Evolutionary conservation across 2,329 filamentous ascomycete genomes (phyloP), one percentile per base, ranked within the genome.

Genomic region (Clarireedia paspali): DNA sequence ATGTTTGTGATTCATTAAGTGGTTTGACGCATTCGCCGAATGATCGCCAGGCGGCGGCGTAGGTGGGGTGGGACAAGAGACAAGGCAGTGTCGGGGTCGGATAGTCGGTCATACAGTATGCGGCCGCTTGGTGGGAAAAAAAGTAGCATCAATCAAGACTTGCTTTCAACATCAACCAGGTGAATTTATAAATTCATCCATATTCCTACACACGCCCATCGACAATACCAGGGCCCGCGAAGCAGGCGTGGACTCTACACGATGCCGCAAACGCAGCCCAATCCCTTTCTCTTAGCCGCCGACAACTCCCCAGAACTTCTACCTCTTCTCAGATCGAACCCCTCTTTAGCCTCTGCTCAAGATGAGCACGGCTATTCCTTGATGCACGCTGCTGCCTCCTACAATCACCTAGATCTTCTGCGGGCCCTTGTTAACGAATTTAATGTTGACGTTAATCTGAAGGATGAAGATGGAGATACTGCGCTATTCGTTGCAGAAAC

Each of bases 291-390:
- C 55, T 79, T 91, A 49, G 92, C 91, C 42, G 89, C 92, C 58
- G 92, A 96, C 70, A 87, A 90, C 67, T 87, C 87, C 51, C 74
- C 82, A 44, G 77, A 81, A 46, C 82, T 99, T 54, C 77, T 96
- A 59, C 76, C 83, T 57, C 82, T 91, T 63, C 84, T 99, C 52
- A 81, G 82, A 60, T 76, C 84, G 59, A 81, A 90, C 63, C 89
- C 90, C 36, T 73, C 81, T n/a, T 77, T 95, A 53, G 92, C 94
- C 53, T 81, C 84, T 2, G 75, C 80, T 52, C 89, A 95, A 73
- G 94, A 99, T 71, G 84, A 87, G 58, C 88, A 96, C 67, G 94
- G 94, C 66, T 99, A 99, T 75, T 95, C 91, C 47, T 83, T 97
- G 26, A 76, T 97, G 49, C 94, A 99, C 72, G 94, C 94, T 52